Evolutionary conservation across 495 filamentous ascomycete species (phyloP).

Genomic region (Talaromyces adpressus): DNA sequence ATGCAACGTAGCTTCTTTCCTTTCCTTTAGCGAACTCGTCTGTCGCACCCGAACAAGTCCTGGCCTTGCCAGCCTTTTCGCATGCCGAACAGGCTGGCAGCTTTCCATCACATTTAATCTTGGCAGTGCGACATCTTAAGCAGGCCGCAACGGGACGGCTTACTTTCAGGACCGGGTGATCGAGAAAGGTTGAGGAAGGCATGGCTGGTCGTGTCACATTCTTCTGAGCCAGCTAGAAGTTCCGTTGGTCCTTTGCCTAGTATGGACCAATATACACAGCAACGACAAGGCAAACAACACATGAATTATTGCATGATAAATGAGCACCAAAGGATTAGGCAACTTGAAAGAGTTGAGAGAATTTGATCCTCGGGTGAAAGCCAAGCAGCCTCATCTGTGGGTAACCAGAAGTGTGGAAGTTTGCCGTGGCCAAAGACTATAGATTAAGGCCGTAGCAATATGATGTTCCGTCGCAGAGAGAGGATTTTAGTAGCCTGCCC

Average conservation of each 20-base stretch:
- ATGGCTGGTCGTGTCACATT: slow-evolving; percentile 18
- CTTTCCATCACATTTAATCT: slow-evolving; percentile 95
- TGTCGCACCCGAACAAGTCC: slow-evolving; percentile 84
- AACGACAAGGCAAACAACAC: neutral
- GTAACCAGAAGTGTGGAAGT: neutral
- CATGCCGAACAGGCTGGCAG: slow-evolving; percentile 90
- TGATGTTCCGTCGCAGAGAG: neutral
- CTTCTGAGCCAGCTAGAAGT: neutral
- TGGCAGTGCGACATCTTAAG: slow-evolving; percentile 83
- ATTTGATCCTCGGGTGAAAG: too few relatives aligned
- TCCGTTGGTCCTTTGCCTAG: neutral
- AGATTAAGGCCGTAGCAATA: neutral
- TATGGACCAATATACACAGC: neutral
- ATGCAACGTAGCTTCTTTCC: slow-evolving; percentile 91
- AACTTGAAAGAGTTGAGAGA: neutral
- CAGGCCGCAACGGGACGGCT: slow-evolving; percentile 89
- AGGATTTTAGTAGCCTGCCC: neutral
- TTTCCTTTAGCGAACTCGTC: slow-evolving; percentile 93
- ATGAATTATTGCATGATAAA: neutral
- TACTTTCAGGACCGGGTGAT: slow-evolving; percentile 79
- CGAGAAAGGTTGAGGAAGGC: slow-evolving; percentile 37
- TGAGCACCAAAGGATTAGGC: neutral
- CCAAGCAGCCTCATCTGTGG: neutral
- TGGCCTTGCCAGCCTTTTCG: slow-evolving; percentile 71
- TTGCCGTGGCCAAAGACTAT: neutral